Conservation (phyloP, 257 asterid genomes). For the Avicennia marina region DNA sequence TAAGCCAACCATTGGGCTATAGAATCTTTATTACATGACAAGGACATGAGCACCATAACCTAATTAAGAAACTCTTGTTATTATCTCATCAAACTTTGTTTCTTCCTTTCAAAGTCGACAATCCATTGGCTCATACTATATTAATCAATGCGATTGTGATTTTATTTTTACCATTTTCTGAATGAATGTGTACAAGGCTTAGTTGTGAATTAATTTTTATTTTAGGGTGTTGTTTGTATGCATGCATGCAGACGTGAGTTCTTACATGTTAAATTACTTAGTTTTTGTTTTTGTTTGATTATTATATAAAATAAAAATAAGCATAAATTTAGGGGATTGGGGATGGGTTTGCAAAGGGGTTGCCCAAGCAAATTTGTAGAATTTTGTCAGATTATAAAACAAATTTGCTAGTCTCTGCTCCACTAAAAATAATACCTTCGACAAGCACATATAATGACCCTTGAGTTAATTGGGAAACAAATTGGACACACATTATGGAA, state of each 20-base stretch:
- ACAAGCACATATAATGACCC: too few relatives aligned
- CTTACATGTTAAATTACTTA: conserved; percentile 25
- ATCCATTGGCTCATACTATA: background rate
- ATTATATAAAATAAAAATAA: too few relatives aligned
- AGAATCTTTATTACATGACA: conserved; percentile 25
- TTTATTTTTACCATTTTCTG: conserved; percentile 11
- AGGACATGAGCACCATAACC: conserved; percentile 29
- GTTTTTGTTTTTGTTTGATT: background rate
- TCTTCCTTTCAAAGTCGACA: conserved; percentile 29
- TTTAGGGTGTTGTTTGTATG: conserved; percentile 12
- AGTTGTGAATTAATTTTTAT: background rate
- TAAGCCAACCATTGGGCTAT: conserved; percentile 23
- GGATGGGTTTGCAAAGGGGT: background rate
- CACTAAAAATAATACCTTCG: too few relatives aligned
- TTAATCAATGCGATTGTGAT: background rate
- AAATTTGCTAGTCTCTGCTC: background rate
- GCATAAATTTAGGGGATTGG: background rate
- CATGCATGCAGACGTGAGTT: conserved; percentile 34
- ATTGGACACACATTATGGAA: too few relatives aligned
- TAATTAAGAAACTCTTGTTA: conserved; percentile 19
- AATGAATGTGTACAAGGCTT: conserved; percentile 13
- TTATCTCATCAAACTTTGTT: conserved; percentile 31
- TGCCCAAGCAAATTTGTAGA: background rate
- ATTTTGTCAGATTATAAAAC: background rate
- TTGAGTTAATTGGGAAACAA: too few relatives aligned